Base-by-base conservation (phyloP, 2,329 filamentous ascomycete species). In the Aspergillus neoniger region DNA sequence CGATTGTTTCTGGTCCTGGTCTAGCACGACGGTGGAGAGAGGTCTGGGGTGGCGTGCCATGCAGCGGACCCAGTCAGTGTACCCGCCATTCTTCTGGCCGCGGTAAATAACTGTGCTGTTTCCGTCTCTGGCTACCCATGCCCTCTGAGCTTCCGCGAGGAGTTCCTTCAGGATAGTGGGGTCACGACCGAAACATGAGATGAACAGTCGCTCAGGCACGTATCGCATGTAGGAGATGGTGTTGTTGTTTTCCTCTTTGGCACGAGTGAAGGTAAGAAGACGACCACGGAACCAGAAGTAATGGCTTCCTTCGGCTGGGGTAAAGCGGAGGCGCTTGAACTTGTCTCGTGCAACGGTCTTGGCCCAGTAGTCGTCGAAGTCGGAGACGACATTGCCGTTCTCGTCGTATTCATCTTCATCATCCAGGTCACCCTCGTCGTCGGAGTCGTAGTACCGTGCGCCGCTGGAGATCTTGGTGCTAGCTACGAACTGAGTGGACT, bases 211-310 rank as follows among this genome's bases (percentile, higher is more conserved):
- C 60, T 77, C 76, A 5, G 25, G 69, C 55, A 9, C 66, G 58
- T 59, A 69, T 1, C 65, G 57, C 19, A 57, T 50, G 8, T 57
- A 62, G 12, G 57, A 55, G 10, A 21, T 30, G 6, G 23, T 63
- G 1, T 58, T 59, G 17, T 67, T 63, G 41, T 69, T 67, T 6
- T 74, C 66, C 14, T 72, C 59, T 30, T 68, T 70, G 32, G 70
- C 66, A 5, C 77, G 66, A 41, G 66, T 68, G 59, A 76, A 70
- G 7, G 64, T 65, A 30, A 91, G 77, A 1, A 86, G 74, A 5
- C 80, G 80, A 6, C 83, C 80, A 50, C 81, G 82, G 73, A 87
- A 91, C 83, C 85, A 88, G 74, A 92, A 91, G 69, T 84, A 86
- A 71, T 91, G 87, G 3, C 77, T 83, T 7, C 89, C 89, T 58